Evolutionary conservation across 1,284 basidiomycete genomes (phyloP), one percentile per base, ranked within the genome.

Genomic region (Cryptococcus deneoformans): DNA sequence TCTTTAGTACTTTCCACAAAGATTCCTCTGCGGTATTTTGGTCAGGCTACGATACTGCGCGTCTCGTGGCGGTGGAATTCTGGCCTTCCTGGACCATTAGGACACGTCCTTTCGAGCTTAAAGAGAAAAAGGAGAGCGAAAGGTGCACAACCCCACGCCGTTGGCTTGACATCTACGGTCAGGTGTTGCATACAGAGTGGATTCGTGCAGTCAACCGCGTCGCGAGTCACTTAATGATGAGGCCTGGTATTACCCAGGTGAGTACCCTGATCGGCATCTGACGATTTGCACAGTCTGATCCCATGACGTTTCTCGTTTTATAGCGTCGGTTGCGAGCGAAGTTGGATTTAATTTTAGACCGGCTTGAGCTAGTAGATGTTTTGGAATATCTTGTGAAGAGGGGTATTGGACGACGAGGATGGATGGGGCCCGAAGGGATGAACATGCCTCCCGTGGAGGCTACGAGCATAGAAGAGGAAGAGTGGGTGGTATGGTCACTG

Each of bases 241-340:
- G 85, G 60, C 89, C 90, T 9, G 89, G 88, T 2, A 83, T 89
- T 50, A 82, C 83, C 39, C 84, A 89, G 82, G 90, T 89, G 67
- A 67, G 83, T 69, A 8, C 14, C 5, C 29, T 29, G 29, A 29
- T 29, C 3, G 29, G 29, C 29, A 29, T 29, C 29, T 4, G 29
- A 29, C 29, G 29, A 29, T 29, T 29, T 29, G 29, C 29, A 29
- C 29, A 29, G 5, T 14, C 16, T 29, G 12, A 29, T 36, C 5
- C 40, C 8, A 10, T 35, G 6, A 24, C 29, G 42, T 36, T 34
- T 11, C 9, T 35, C 14, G 24, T 52, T 37, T 34, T 47, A 55
- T 62, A 92, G 88, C 77, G 79, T 14, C 85, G 86, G 65, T 76
- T 92, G 51, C 82, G 84, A 54, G 86, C 85, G 82, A 81, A 85